Percentiles rank a stretch among this genome's conserved stretches.
These are phyloP conservation scores for Omphalea diandra DNA, from an alignment of 441 rosid genomes.

Conservation along the genomic window DNA sequence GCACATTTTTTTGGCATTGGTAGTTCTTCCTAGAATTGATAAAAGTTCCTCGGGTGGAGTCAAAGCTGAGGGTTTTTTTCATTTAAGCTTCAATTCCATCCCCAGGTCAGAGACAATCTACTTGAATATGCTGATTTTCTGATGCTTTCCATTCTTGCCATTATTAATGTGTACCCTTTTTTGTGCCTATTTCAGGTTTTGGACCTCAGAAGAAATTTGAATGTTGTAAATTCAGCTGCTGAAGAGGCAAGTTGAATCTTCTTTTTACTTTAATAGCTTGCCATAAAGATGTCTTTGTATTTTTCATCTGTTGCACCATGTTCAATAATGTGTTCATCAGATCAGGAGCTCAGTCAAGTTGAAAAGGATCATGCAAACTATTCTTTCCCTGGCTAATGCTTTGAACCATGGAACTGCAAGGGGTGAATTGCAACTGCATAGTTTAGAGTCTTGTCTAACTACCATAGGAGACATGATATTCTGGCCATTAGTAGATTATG, in stretches of 20 bases:
- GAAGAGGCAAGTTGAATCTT: slow-evolving; percentile 69
- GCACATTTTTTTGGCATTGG: slow-evolving; percentile 39
- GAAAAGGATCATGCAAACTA: slow-evolving; percentile 86
- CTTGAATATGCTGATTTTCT: slow-evolving; percentile 18
- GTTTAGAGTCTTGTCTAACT: slow-evolving; percentile 1
- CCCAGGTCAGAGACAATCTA: slow-evolving; percentile 61
- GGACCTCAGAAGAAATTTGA: slow-evolving; percentile 76
- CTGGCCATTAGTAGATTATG: neutral
- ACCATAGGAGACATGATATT: neutral
- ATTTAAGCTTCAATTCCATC: slow-evolving; percentile 73
- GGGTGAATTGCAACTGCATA: slow-evolving; percentile 52
- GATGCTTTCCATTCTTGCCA: slow-evolving; percentile 24
- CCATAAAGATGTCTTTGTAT: slow-evolving; percentile 13
- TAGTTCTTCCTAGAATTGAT: slow-evolving; percentile 93
- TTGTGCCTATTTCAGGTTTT: slow-evolving; percentile 52
- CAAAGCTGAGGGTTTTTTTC: slow-evolving; percentile 91
- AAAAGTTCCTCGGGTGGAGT: slow-evolving; percentile 91
- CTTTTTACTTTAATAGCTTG: slow-evolving; percentile 23
- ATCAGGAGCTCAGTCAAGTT: slow-evolving; percentile 71
- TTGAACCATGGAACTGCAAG: slow-evolving; percentile 96
- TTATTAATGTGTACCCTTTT: slow-evolving; percentile 20
- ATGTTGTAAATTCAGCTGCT: slow-evolving; percentile 64
- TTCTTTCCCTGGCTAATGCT: slow-evolving; percentile 92
- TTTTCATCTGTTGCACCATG: slow-evolving; percentile 26
- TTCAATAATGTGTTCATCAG: slow-evolving; percentile 41